Evolutionary conservation across 2,329 filamentous ascomycete genomes (phyloP).

Genomic region (Nemania abortiva): DNA sequence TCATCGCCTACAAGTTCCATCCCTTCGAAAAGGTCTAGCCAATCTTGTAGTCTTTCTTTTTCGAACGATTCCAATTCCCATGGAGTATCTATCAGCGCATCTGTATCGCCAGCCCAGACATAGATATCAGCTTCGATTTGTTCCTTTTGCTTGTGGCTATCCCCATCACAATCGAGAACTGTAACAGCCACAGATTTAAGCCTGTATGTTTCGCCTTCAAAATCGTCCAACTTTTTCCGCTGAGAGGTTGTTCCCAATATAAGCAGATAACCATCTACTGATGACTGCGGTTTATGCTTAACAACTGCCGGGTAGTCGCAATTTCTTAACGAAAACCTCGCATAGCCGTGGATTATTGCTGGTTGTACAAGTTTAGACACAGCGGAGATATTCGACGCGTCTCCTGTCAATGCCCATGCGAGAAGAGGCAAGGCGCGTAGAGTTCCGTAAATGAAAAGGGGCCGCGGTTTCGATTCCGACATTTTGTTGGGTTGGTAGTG

Average conservation of each 20-base stretch:
- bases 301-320: slow-evolving; percentile 48
- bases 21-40: slow-evolving; percentile 47
- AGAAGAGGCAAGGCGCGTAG: slow-evolving; percentile 48
- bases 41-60: slow-evolving; percentile 46
- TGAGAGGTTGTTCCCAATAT: slow-evolving; percentile 42
- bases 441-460: slow-evolving; percentile 51
- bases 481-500: too few species aligned
- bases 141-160: slow-evolving; percentile 3
- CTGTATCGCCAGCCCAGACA: slow-evolving; percentile 46
- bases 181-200: slow-evolving; percentile 34
- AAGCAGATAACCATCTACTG: slow-evolving; percentile 48
- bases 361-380: slow-evolving; percentile 30
- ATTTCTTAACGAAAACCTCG: slow-evolving; percentile 38
- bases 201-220: slow-evolving; percentile 46
- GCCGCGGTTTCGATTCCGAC: slow-evolving; percentile 14
- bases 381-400: slow-evolving; percentile 40
- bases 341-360: slow-evolving; percentile 42
- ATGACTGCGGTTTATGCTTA: slow-evolving; percentile 25
- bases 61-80: slow-evolving; percentile 49
- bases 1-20: slow-evolving; percentile 35
- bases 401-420: slow-evolving; percentile 49
- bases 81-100: slow-evolving; percentile 34
- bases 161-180: slow-evolving; percentile 26
- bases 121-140: slow-evolving; percentile 50
- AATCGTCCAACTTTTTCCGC: slow-evolving; percentile 52